These are phyloP conservation scores for Trichoderma reesei DNA, from an alignment of 495 filamentous ascomycete species.

Conservation along the genomic window DNA sequence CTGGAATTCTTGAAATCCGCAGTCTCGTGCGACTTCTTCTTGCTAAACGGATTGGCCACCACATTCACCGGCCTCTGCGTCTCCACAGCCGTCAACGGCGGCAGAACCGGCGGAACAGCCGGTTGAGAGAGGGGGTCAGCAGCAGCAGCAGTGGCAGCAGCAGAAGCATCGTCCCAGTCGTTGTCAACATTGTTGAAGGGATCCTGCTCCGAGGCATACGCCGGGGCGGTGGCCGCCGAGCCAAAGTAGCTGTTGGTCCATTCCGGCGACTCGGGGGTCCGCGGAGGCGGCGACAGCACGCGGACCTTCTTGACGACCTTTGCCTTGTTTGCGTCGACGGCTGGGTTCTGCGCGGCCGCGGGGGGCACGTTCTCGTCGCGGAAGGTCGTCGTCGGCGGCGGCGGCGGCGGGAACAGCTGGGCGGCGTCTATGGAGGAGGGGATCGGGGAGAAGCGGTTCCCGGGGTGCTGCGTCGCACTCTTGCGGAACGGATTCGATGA, in stretches of 20 bases:
- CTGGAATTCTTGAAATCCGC: constrained; percentile 12
- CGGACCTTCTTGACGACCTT: constrained; percentile 46
- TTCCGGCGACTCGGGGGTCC: constrained; percentile 32
- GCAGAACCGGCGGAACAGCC: constrained; percentile 1
- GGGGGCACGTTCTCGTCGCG: not conserved
- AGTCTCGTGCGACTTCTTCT: constrained; percentile 29
- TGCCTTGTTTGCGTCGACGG: constrained; percentile 33
- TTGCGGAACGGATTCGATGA: constrained; percentile 8
- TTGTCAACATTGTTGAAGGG: constrained; percentile 20
- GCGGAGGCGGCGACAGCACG: constrained; percentile 46
- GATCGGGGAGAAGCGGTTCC: not conserved
- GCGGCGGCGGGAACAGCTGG: constrained; percentile 1
- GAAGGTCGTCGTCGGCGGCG: not conserved
- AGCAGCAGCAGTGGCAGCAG: too few species aligned
- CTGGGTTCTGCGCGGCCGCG: constrained; percentile 21
- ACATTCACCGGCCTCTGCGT: constrained; percentile 13
- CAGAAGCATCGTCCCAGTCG: constrained; percentile 11
- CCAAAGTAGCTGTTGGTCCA: constrained; percentile 18
- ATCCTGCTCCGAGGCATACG: constrained; percentile 18
- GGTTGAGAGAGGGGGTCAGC: not conserved
- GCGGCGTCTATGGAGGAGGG: not conserved
- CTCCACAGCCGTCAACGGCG: constrained; percentile 5
- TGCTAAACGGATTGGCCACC: constrained; percentile 43
- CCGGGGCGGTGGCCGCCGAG: constrained; percentile 15
- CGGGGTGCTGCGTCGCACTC: not conserved